These are phyloP conservation scores for Cutaneotrichosporon sp. DNA, from an alignment of 1,284 basidiomycete species.

Conservation along the genomic window DNA sequence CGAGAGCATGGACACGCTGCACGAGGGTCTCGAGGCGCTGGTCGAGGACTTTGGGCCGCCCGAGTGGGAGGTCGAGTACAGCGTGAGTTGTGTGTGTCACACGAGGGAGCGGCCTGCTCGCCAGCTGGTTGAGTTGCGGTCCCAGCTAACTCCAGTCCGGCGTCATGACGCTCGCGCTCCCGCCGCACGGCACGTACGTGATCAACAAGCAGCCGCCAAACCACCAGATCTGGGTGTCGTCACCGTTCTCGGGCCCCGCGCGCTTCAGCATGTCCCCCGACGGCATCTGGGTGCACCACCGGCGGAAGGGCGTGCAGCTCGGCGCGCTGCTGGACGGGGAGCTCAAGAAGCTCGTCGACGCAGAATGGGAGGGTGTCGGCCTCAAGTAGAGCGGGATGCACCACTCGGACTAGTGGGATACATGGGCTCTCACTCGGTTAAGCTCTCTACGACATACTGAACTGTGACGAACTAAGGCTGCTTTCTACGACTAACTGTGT, in stretches of 20 bases:
- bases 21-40: conserved; percentile 75
- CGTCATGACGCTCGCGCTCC: conserved; percentile 83
- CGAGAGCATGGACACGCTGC: conserved; percentile 74
- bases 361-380: conserved; percentile 41
- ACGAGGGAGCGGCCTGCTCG: no score
- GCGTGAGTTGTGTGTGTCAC: no score
- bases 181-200: conserved; percentile 89
- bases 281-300: conserved; percentile 69
- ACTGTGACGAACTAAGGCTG: no score
- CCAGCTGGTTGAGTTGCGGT: no score
- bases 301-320: conserved; percentile 64
- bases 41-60: conserved; percentile 64
- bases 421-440: no score
- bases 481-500: no score
- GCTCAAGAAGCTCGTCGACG: conserved; percentile 36
- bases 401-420: neutral
- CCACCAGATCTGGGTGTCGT: conserved; percentile 98
- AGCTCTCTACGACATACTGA: no score
- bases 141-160: conserved; percentile 64
- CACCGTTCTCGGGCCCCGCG: conserved; percentile 84
- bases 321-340: conserved; percentile 64
- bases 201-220: conserved; percentile 99
- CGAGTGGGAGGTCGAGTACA: conserved; percentile 87
- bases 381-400: conserved; percentile 26
- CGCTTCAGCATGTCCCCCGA: conserved; percentile 71